Conservation (phyloP, 768 basidiomycete species). For the Mycena sanguinolenta region DNA sequence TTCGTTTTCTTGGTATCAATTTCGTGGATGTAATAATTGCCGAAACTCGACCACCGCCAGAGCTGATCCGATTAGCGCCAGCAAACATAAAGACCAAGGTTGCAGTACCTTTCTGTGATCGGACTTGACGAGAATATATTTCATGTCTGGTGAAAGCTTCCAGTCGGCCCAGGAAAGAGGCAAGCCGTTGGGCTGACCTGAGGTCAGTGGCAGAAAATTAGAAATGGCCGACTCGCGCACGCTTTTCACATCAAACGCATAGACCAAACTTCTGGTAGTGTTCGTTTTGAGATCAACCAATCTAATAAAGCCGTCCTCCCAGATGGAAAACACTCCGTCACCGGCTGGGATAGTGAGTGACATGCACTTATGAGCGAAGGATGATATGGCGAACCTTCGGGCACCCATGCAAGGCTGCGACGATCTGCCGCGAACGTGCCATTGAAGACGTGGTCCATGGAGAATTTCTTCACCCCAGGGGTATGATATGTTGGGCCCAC, state of each 20-base stretch:
- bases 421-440: constrained; percentile 78
- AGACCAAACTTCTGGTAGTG: constrained; percentile 71
- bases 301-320: constrained; percentile 73
- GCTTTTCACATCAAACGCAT: constrained; percentile 70
- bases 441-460: constrained; percentile 93
- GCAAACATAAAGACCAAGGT: not conserved
- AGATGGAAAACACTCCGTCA: constrained; percentile 90
- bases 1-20: constrained; percentile 76
- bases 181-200: constrained; percentile 66
- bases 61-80: constrained; percentile 63
- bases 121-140: constrained; percentile 87
- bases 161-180: constrained; percentile 69
- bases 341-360: constrained; percentile 70
- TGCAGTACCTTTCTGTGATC: constrained; percentile 75
- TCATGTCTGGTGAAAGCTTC: constrained; percentile 93
- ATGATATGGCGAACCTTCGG: constrained; percentile 76
- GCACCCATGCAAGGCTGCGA: constrained; percentile 83
- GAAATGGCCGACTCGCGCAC: constrained; percentile 54
- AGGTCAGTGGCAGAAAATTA: constrained; percentile 21
- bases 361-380: not conserved
- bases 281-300: constrained; percentile 88
- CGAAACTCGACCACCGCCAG: constrained; percentile 94
- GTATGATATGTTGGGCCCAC: constrained; percentile 64
- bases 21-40: constrained; percentile 94
- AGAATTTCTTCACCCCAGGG: constrained; percentile 74